Evolutionary conservation across 805 yeast species (phyloP).

Genomic region (Tetrapisispora taiwanensis): DNA sequence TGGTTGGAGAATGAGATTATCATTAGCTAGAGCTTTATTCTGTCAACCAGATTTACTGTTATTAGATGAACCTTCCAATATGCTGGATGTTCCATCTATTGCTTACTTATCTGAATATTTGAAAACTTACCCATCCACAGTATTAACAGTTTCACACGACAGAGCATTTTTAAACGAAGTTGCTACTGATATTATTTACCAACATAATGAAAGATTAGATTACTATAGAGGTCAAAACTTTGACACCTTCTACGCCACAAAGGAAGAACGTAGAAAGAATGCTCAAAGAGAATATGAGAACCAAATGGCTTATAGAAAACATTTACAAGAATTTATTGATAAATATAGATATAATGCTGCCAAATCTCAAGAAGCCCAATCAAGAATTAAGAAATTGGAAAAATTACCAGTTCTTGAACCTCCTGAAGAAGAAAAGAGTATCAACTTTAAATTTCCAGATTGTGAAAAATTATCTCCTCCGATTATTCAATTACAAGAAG

Average conservation of each 20-base stretch:
- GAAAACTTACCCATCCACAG: conserved; percentile 85
- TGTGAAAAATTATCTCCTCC: conserved; percentile 93
- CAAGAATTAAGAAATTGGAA: conserved; percentile 92
- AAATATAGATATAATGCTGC: conserved; percentile 97
- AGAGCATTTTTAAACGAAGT: conserved; percentile 94
- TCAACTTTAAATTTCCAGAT: conserved; percentile 87
- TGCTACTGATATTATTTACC: conserved; percentile 96
- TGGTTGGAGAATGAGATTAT: conserved; percentile 99
- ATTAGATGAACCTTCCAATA: conserved; percentile 98
- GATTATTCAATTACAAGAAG: conserved; percentile 76
- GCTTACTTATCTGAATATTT: conserved; percentile 85
- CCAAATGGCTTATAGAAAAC: conserved; percentile 92
- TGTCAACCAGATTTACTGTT: conserved; percentile 90
- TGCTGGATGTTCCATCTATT: conserved; percentile 99
- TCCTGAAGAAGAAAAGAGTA: conserved; percentile 82
- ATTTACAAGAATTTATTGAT: conserved; percentile 89
- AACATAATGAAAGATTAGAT: conserved; percentile 93
- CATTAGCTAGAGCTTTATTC: conserved; percentile 95
- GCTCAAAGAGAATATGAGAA: conserved; percentile 92
- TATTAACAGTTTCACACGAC: conserved; percentile 94
- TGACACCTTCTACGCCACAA: conserved; percentile 83
- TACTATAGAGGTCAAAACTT: conserved; percentile 91
- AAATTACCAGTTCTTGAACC: conserved; percentile 87
- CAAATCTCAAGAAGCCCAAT: conserved; percentile 93
- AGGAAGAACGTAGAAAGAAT: conserved; percentile 90